Percentiles rank a stretch among this genome's conserved stretches.
phyloP scores from a whole-genome alignment of 192 early-diverging fungal genomes.

The Diversispora eburnea region DNA sequence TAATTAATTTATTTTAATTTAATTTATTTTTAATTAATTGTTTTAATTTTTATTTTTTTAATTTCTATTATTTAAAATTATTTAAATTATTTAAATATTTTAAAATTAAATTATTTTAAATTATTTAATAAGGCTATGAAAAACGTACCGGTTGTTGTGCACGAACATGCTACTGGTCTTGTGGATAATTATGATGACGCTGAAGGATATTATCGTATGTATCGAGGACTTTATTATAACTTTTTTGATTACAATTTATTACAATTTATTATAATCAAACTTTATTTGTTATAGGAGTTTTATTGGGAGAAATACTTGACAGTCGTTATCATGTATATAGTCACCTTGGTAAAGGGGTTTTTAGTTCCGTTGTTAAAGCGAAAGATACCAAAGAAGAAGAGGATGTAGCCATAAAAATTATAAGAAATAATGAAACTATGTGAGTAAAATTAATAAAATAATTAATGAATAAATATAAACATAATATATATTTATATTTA shows the following conservation, averaged over 20 bases:
- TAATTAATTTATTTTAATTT: slow-evolving; percentile 35
- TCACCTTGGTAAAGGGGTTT: slow-evolving; percentile 91
- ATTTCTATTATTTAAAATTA: slow-evolving; percentile 10
- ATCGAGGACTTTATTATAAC: neutral
- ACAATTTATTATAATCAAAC: slow-evolving; percentile 13
- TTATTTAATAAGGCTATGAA: slow-evolving; percentile 27
- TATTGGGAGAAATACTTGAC: slow-evolving; percentile 83
- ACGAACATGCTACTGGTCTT: slow-evolving; percentile 50
- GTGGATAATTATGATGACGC: slow-evolving; percentile 94
- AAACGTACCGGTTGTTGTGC: slow-evolving; percentile 29
- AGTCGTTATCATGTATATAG: slow-evolving; percentile 82
- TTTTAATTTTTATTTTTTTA: neutral
- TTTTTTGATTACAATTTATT: neutral
- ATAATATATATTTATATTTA: neutral
- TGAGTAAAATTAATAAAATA: slow-evolving; percentile 33
- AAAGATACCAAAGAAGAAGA: slow-evolving; percentile 64
- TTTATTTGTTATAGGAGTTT: slow-evolving; percentile 45
- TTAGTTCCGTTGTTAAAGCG: slow-evolving; percentile 90
- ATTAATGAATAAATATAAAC: neutral
- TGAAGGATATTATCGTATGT: slow-evolving; percentile 95
- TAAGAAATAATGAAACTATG: slow-evolving; percentile 94
- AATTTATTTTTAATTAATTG: slow-evolving; percentile 8
- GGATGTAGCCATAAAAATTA: slow-evolving; percentile 93
- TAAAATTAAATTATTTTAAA: slow-evolving; percentile 28
- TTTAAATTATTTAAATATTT: slow-evolving; percentile 28